Conservation (phyloP, 345 rosid genomes). For the Camelina sativa region DNA sequence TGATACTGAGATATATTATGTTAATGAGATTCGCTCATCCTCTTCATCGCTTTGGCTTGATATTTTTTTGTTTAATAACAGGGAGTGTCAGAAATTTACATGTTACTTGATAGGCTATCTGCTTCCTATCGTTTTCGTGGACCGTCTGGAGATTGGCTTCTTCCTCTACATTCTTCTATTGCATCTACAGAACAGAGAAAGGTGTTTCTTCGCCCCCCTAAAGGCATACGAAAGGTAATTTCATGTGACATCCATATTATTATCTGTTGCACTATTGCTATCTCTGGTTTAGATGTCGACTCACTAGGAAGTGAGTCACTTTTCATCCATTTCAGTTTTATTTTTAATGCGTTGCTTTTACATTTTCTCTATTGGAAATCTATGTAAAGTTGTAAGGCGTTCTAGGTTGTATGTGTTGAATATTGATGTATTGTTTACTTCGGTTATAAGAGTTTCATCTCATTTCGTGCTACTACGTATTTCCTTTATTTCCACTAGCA, state of each 20-base stretch:
- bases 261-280: conserved; percentile 18
- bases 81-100: conserved; percentile 82
- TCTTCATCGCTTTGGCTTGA: conserved; percentile 25
- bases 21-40: conserved; percentile 9
- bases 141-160: conserved; percentile 77
- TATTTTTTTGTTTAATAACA: conserved; percentile 41
- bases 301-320: neutral
- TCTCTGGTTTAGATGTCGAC: conserved; percentile 20
- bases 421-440: conserved; percentile 25
- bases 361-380: neutral
- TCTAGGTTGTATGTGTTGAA: conserved; percentile 10
- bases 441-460: conserved; percentile 2
- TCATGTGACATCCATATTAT: neutral
- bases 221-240: conserved; percentile 72
- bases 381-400: neutral
- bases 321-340: conserved; percentile 6
- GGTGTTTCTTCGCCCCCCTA: conserved; percentile 79
- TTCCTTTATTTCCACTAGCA: conserved; percentile 6
- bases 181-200: conserved; percentile 75
- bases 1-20: conserved; percentile 11
- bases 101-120: conserved; percentile 68
- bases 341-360: conserved; percentile 3
- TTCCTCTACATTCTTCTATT: conserved; percentile 88
- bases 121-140: conserved; percentile 89
- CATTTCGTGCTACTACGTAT: neutral